Percentiles rank a stretch among this genome's conserved stretches.
Conservation (phyloP, 768 basidiomycete genomes). For the Pilatotrama ljubarskyi region DNA sequence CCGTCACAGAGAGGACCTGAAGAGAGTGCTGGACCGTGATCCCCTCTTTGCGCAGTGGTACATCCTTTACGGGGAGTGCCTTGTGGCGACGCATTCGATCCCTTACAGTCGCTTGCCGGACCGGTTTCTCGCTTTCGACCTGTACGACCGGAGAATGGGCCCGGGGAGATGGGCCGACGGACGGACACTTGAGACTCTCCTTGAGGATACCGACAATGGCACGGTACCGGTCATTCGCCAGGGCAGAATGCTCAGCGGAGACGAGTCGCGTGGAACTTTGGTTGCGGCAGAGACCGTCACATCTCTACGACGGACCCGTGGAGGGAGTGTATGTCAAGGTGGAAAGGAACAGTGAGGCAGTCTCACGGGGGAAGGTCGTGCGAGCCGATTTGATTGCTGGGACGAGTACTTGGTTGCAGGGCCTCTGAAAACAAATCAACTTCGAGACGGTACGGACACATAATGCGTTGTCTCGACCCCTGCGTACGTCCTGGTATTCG, state of each 20-base stretch:
- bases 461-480: background rate
- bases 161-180: conserved; percentile 43
- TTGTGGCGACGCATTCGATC: conserved; percentile 62
- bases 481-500: too few species aligned
- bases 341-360: conserved; percentile 42
- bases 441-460: background rate
- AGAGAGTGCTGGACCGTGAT: conserved; percentile 44
- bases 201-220: conserved; percentile 42
- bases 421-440: conserved; percentile 37
- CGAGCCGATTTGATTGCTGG: conserved; percentile 62
- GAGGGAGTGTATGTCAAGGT: conserved; percentile 63
- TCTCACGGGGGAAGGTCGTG: conserved; percentile 55
- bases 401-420: conserved; percentile 59
- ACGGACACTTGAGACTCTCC: conserved; percentile 34
- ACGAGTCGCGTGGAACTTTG: conserved; percentile 44
- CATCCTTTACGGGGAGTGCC: conserved; percentile 65
- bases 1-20: conserved; percentile 44
- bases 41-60: conserved; percentile 54
- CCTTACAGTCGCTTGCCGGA: conserved; percentile 55
- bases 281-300: conserved; percentile 45
- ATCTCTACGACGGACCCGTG: conserved; percentile 47
- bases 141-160: conserved; percentile 54
- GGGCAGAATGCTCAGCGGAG: conserved; percentile 42
- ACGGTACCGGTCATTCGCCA: conserved; percentile 47
- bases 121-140: conserved; percentile 58